These are phyloP conservation scores for Geotrichum klebahnii DNA, from an alignment of 1,139 yeast genomes.

Conservation along the genomic window DNA sequence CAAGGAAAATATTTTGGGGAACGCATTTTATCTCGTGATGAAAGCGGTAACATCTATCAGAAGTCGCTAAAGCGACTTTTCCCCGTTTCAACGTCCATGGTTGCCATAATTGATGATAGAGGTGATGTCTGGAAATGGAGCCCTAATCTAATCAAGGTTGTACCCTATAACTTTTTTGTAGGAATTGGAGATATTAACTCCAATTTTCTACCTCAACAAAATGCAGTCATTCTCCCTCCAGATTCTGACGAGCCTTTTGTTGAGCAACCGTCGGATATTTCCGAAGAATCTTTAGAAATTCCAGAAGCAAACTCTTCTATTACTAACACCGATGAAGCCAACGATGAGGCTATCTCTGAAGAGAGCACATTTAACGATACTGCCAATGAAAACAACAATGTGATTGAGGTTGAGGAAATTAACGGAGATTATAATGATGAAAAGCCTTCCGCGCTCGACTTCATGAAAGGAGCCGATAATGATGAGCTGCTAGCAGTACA, in stretches of 20 bases:
- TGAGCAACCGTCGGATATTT: neutral
- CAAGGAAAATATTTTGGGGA: slow-evolving; percentile 82
- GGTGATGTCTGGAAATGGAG: slow-evolving; percentile 99
- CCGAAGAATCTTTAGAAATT: neutral
- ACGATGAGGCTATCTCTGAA: slow-evolving; percentile 1
- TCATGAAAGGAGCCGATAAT: slow-evolving; percentile 24
- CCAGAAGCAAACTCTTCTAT: neutral
- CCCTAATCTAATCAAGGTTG: slow-evolving; percentile 81
- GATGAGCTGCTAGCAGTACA: slow-evolving; percentile 32
- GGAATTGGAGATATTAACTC: slow-evolving; percentile 98
- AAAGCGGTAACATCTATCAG: slow-evolving; percentile 87
- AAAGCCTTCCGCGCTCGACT: slow-evolving; percentile 15
- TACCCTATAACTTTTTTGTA: slow-evolving; percentile 92
- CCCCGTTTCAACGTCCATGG: slow-evolving; percentile 96
- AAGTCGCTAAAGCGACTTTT: slow-evolving; percentile 83
- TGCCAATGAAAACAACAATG: slow-evolving; percentile 2
- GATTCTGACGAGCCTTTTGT: slow-evolving; percentile 5
- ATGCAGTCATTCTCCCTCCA: slow-evolving; percentile 42
- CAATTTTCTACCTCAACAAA: slow-evolving; percentile 79
- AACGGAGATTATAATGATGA: slow-evolving; percentile 7
- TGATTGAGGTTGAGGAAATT: slow-evolving; percentile 9
- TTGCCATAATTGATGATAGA: slow-evolving; percentile 91
- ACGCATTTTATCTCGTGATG: slow-evolving; percentile 87
- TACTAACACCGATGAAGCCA: neutral
- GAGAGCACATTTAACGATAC: slow-evolving; percentile 6